phyloP scores from a whole-genome alignment of 345 rosid genomes.

The Eucalyptus erythrocorys region DNA sequence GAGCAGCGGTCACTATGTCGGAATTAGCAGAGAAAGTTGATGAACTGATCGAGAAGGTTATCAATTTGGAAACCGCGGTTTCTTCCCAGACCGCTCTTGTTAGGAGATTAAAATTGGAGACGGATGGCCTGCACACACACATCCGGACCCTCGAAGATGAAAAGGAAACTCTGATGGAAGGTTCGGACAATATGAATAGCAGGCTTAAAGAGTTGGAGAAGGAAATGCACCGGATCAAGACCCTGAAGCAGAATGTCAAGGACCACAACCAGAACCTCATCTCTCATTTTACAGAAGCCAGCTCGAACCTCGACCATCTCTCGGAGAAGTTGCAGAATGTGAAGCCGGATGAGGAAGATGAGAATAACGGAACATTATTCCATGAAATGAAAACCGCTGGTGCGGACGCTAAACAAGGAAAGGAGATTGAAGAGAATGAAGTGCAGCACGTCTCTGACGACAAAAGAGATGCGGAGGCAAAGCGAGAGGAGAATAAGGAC shows the following conservation, averaged over 20 bases:
- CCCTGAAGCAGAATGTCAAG: slow-evolving; percentile 28
- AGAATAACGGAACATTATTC: slow-evolving; percentile 6
- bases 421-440: not conserved
- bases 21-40: slow-evolving; percentile 63
- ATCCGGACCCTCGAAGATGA: slow-evolving; percentile 47
- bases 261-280: slow-evolving; percentile 37
- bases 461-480: not conserved
- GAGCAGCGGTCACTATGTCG: slow-evolving; percentile 21
- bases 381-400: not conserved
- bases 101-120: slow-evolving; percentile 41
- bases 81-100: slow-evolving; percentile 58
- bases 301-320: slow-evolving; percentile 23
- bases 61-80: slow-evolving; percentile 38
- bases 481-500: not conserved
- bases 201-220: slow-evolving; percentile 47
- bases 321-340: slow-evolving; percentile 39
- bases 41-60: slow-evolving; percentile 66
- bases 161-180: slow-evolving; percentile 31
- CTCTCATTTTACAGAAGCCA: slow-evolving; percentile 41
- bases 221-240: slow-evolving; percentile 38
- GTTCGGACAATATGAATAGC: slow-evolving; percentile 18
- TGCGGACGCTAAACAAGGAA: not conserved
- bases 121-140: slow-evolving; percentile 39
- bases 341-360: slow-evolving; percentile 39
- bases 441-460: not conserved